phyloP scores from a whole-genome alignment of 176 grass and related monocot genomes.

The Stipa capillata region DNA sequence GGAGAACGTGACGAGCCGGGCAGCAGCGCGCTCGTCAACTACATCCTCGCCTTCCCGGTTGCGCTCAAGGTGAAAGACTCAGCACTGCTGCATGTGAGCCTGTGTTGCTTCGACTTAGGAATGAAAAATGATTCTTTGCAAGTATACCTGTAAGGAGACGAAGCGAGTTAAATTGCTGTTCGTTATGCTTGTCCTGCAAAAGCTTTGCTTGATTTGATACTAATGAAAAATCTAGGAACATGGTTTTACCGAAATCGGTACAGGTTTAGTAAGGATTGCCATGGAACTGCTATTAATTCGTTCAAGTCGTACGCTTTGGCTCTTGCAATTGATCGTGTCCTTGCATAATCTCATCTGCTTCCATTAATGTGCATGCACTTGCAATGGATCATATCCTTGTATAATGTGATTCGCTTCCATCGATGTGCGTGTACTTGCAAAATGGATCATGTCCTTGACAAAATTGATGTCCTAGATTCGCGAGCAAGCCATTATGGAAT shows the following conservation, averaged over 20 bases:
- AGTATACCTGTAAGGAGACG: too few species aligned
- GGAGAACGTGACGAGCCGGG: not conserved
- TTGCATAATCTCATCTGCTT: not conserved
- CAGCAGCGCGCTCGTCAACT: slow-evolving; percentile 45
- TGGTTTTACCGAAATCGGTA: not conserved
- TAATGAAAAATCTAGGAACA: not conserved
- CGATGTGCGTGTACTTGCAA: not conserved
- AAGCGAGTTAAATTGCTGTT: too few species aligned
- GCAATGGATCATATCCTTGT: not conserved
- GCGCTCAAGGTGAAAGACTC: slow-evolving; percentile 66
- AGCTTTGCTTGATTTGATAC: not conserved
- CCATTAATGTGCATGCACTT: not conserved
- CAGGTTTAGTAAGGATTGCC: not conserved
- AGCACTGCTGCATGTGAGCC: not conserved
- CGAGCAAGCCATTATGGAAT: not conserved
- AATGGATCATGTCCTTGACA: not conserved
- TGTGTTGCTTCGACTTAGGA: not conserved
- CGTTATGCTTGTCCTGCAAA: not conserved
- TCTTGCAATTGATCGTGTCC: not conserved
- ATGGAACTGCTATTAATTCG: not conserved
- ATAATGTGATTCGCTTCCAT: not conserved
- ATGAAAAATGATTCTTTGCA: too few species aligned
- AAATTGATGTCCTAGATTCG: not conserved
- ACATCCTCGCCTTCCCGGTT: slow-evolving; percentile 82
- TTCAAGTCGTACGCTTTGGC: not conserved